These are phyloP conservation scores for Aspergillus pseudoviridinutans DNA, from an alignment of 2,329 filamentous ascomycete species.

Conservation along the genomic window DNA sequence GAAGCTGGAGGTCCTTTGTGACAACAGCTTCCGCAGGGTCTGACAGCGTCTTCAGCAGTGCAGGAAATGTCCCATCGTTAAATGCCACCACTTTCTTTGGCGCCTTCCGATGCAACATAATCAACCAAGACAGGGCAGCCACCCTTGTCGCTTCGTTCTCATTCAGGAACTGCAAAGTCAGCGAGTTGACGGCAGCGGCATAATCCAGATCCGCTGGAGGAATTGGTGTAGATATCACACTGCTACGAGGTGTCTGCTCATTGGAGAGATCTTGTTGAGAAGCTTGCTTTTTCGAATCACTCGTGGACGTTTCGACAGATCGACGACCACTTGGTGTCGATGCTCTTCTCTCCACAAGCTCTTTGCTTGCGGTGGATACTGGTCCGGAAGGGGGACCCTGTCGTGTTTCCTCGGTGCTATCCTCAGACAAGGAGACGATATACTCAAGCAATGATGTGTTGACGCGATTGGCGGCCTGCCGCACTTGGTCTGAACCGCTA, in stretches of 20 bases:
- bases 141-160: slow-evolving; percentile 95
- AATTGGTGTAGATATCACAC: slow-evolving; percentile 44
- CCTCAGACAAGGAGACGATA: slow-evolving; percentile 83
- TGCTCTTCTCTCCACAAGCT: slow-evolving; percentile 39
- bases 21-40: slow-evolving; percentile 95
- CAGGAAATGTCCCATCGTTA: slow-evolving; percentile 95
- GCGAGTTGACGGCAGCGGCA: slow-evolving; percentile 84
- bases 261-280: slow-evolving; percentile 24
- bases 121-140: slow-evolving; percentile 89
- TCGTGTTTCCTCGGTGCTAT: slow-evolving; percentile 45
- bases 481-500: slow-evolving; percentile 82
- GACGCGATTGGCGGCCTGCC: slow-evolving; percentile 80
- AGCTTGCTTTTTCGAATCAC: slow-evolving; percentile 29
- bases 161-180: slow-evolving; percentile 91
- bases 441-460: slow-evolving; percentile 92
- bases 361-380: slow-evolving; percentile 37
- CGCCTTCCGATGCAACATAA: slow-evolving; percentile 95
- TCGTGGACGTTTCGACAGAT: slow-evolving; percentile 24
- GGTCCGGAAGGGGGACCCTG: slow-evolving; percentile 38
- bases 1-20: slow-evolving; percentile 83
- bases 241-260: slow-evolving; percentile 45
- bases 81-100: slow-evolving; percentile 90
- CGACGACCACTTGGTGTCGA: slow-evolving; percentile 34
- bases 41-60: slow-evolving; percentile 89
- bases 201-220: slow-evolving; percentile 76